phyloP scores from a whole-genome alignment of 352 stramenopile species.

The Globisporangium apiculatum region DNA sequence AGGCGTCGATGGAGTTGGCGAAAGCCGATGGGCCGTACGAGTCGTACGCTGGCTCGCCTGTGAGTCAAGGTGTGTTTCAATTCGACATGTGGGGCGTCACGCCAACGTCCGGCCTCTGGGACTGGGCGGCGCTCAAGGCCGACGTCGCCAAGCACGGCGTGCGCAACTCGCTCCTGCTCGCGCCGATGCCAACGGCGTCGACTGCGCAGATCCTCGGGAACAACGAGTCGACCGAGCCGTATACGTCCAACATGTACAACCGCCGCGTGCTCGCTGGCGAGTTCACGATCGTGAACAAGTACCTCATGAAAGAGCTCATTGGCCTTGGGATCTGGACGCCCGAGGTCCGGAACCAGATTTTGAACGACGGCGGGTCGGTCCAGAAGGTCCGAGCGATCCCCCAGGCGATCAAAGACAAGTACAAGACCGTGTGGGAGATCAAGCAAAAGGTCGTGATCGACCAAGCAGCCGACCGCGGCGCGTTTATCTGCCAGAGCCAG shows the following conservation, averaged over 20 bases:
- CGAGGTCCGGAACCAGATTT: constrained; percentile 97
- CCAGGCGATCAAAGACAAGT: constrained; percentile 89
- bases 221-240: constrained; percentile 99
- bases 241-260: constrained; percentile 99
- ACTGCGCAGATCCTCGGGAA: constrained; percentile 99
- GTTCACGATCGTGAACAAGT: constrained; percentile 99
- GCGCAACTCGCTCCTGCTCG: constrained; percentile 98
- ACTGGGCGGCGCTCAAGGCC: constrained; percentile 93
- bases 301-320: constrained; percentile 97
- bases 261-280: constrained; percentile 97
- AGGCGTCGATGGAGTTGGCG: constrained; percentile 95
- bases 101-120: constrained; percentile 88
- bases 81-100: constrained; percentile 98
- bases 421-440: constrained; percentile 99
- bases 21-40: constrained; percentile 93
- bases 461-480: constrained; percentile 96
- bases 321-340: constrained; percentile 94
- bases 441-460: constrained; percentile 97
- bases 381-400: constrained; percentile 89
- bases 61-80: constrained; percentile 96
- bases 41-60: constrained; percentile 94
- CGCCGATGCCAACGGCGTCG: constrained; percentile 98
- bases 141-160: constrained; percentile 94
- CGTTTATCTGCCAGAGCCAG: constrained; percentile 98
- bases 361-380: constrained; percentile 95